Conservation (phyloP, 352 stramenopile genomes). For the Thalassiosira exigua region DNA sequence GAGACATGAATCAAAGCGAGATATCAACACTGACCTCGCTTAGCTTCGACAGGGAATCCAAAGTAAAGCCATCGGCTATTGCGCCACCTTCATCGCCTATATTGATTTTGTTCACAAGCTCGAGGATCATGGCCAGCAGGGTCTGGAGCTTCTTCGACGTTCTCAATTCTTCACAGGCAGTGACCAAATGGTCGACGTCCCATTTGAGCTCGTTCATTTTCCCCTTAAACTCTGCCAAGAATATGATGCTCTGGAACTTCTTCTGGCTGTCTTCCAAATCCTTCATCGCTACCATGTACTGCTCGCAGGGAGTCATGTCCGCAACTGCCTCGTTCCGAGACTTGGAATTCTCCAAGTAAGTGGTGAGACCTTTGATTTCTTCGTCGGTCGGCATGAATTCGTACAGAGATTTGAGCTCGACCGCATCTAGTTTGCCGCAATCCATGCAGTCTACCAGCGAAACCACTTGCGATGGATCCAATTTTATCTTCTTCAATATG, state of each 20-base stretch:
- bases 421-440: conserved; percentile 61
- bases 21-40: conserved; percentile 62
- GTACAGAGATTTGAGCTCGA: conserved; percentile 87
- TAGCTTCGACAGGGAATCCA: conserved; percentile 92
- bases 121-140: conserved; percentile 93
- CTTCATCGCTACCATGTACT: conserved; percentile 83
- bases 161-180: conserved; percentile 92
- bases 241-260: conserved; percentile 78
- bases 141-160: conserved; percentile 90
- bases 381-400: conserved; percentile 93
- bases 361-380: conserved; percentile 86
- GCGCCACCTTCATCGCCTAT: conserved; percentile 83
- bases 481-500: conserved; percentile 91
- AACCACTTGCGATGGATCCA: conserved; percentile 89
- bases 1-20: not conserved
- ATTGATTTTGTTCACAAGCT: conserved; percentile 95
- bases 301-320: conserved; percentile 77
- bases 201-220: conserved; percentile 86
- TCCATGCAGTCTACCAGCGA: conserved; percentile 79
- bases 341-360: conserved; percentile 79
- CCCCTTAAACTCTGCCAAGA: conserved; percentile 69
- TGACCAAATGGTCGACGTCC: conserved; percentile 48
- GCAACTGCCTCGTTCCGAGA: conserved; percentile 46
- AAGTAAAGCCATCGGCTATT: conserved; percentile 91
- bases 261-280: conserved; percentile 63